phyloP scores from a whole-genome alignment of 2,329 filamentous ascomycete species.

The Exophiala mesophila region DNA sequence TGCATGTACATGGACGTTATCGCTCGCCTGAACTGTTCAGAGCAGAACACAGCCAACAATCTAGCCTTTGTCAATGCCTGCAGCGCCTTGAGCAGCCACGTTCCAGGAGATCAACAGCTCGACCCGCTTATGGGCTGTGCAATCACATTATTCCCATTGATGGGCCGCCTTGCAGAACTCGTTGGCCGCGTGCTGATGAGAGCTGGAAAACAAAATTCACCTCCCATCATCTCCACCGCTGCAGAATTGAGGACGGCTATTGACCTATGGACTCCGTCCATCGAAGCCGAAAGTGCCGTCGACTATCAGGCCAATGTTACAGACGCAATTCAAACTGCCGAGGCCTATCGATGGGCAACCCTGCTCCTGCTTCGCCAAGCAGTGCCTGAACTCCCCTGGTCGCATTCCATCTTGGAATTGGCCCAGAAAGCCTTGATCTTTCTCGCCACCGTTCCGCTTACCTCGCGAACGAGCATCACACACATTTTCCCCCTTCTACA shows the following conservation, averaged over 20 bases:
- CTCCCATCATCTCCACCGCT: constrained; percentile 57
- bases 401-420: constrained; percentile 48
- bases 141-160: constrained; percentile 61
- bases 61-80: constrained; percentile 44
- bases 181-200: constrained; percentile 55
- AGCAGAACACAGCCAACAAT: constrained; percentile 52
- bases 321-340: constrained; percentile 59
- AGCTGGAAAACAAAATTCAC: constrained; percentile 42
- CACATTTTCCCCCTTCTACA: constrained; percentile 65
- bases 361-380: constrained; percentile 62
- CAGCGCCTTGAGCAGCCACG: constrained; percentile 16
- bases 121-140: constrained; percentile 68
- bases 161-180: constrained; percentile 61
- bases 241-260: constrained; percentile 56
- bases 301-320: constrained; percentile 57
- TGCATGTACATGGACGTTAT: constrained; percentile 71
- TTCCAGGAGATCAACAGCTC: constrained; percentile 42
- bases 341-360: constrained; percentile 63
- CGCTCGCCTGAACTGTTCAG: constrained; percentile 59
- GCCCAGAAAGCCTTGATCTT: constrained; percentile 57
- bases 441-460: constrained; percentile 58
- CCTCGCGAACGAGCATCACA: constrained; percentile 59
- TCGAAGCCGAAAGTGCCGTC: constrained; percentile 53
- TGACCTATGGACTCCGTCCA: constrained; percentile 54
- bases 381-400: constrained; percentile 61